A percentile compares a stretch with the other conserved stretches of the same genome.
Evolutionary conservation across 768 basidiomycete genomes (phyloP).

Genomic region (Suillus americanus): DNA sequence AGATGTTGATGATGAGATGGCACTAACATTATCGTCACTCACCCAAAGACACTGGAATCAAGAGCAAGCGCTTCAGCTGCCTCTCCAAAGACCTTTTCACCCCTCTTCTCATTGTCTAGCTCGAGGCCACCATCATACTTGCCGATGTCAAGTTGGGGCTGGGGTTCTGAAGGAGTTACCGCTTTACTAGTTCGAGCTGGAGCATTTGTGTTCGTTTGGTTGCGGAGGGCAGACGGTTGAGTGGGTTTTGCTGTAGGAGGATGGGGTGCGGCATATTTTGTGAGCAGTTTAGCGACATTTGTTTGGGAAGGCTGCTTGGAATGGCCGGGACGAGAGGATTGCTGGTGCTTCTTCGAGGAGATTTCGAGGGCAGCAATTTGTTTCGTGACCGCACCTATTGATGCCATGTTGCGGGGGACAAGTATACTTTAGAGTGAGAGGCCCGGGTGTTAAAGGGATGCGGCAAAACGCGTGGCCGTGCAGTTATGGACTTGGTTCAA

Average conservation of each 20-base stretch:
- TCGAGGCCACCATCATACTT: slow-evolving; percentile 97
- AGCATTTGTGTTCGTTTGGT: slow-evolving; percentile 31
- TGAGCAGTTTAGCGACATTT: slow-evolving; percentile 68
- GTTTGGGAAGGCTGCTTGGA: slow-evolving; percentile 59
- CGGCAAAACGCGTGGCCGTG: background rate
- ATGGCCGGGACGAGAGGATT: slow-evolving; percentile 32
- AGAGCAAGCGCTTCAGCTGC: slow-evolving; percentile 81
- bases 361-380: slow-evolving; percentile 74
- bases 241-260: slow-evolving; percentile 37
- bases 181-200: slow-evolving; percentile 18
- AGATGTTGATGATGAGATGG: slow-evolving; percentile 12
- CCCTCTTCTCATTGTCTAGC: slow-evolving; percentile 77
- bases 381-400: slow-evolving; percentile 54
- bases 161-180: slow-evolving; percentile 23
- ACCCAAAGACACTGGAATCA: slow-evolving; percentile 78
- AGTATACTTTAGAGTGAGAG: background rate
- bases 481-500: slow-evolving; percentile 6
- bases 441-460: background rate
- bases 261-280: slow-evolving; percentile 72
- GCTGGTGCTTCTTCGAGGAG: slow-evolving; percentile 46
- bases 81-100: slow-evolving; percentile 72
- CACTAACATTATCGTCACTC: slow-evolving; percentile 22
- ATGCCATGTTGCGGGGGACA: slow-evolving; percentile 35
- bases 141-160: slow-evolving; percentile 67
- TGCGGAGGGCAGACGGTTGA: slow-evolving; percentile 44